Base-by-base conservation (phyloP, 2,329 filamentous ascomycete species). In the Endoconidiophora laricicola region DNA sequence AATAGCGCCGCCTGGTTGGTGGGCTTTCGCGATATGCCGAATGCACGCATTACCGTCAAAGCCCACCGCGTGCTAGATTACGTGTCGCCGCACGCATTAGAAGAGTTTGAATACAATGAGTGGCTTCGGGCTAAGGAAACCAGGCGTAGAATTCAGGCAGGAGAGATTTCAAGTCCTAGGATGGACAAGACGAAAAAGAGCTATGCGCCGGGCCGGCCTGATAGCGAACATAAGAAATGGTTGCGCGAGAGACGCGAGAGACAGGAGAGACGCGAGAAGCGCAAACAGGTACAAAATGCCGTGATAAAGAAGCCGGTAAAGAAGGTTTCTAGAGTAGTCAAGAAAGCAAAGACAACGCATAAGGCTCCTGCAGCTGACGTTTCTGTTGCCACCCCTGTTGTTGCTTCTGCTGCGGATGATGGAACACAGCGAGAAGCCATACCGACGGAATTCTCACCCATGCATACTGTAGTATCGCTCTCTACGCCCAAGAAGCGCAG, bases 21-120 rank as follows among this genome's bases (percentile, higher is more conserved):
- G 4, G 69, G 70, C 5, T 78, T 74, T 69, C 65, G 62, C 22
- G 73, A 78, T 53, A 59, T 70, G 0, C 72, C 72, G 0, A 66
- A 67, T 0, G 72, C 70, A 38, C 65, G 67, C 16, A 60, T 71
- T 44, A 56, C 69, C 2, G 63, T 78, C 2, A 68, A 65, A 56
- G 57, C 69, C 57, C 64, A 67, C 63, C 50, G 66, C 53, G 66
- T 78, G 4, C 64, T 73, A 10, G 70, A 79, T 29, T 80, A 78
- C 54, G 75, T 81, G 6, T 78, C 76, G 0, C 70, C 72, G 2
- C 63, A 65, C 9, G 67, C 66, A 7, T 56, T 78, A 2, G 78
- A 81, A 58, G 66, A 75, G 0, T 81, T 70, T 65, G 76, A 79
- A 54, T 69, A 66, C 48, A 58, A 63, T 2, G 61, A 65, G 12